Evolutionary conservation across 1,284 basidiomycete species (phyloP).

Genomic region (Sporisorium iseilematis-ciliati): DNA sequence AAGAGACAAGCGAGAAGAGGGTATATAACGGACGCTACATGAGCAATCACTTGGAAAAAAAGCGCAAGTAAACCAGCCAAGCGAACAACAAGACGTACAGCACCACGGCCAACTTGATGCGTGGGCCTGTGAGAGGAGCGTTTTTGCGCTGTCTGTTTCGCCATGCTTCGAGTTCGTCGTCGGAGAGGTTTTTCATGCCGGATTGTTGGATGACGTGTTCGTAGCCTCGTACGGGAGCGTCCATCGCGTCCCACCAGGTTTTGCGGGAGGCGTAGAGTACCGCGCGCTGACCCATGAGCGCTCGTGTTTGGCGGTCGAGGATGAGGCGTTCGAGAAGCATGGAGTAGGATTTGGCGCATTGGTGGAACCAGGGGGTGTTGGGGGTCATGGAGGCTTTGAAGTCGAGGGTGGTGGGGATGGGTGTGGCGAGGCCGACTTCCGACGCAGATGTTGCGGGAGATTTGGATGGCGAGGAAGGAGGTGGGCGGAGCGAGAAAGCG

Average conservation of each 20-base stretch:
- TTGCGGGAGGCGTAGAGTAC: constrained; percentile 70
- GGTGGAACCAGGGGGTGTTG: constrained; percentile 67
- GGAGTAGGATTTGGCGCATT: constrained; percentile 71
- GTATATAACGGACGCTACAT: constrained; percentile 9
- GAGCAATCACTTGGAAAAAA: constrained; percentile 12
- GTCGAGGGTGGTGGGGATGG: constrained; percentile 54
- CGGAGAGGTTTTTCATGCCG: constrained; percentile 54
- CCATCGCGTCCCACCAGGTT: constrained; percentile 75
- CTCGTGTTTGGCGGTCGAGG: constrained; percentile 69
- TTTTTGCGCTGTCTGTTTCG: constrained; percentile 52
- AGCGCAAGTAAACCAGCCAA: constrained; percentile 28
- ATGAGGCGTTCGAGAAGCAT: constrained; percentile 70
- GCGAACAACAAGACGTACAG: constrained; percentile 57
- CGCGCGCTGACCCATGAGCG: constrained; percentile 71
- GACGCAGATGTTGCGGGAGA: not conserved
- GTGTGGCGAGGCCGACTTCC: constrained; percentile 37
- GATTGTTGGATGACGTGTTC: constrained; percentile 67
- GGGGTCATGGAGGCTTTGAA: constrained; percentile 69
- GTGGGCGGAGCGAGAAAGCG: constrained; percentile 18
- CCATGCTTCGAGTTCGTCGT: constrained; percentile 64
- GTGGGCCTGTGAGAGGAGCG: constrained; percentile 61
- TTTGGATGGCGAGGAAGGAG: constrained; percentile 3
- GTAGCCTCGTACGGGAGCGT: constrained; percentile 74
- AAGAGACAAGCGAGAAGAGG: not conserved
- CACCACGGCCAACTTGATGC: constrained; percentile 48